These are phyloP conservation scores for Amanita subjunquillea DNA, from an alignment of 768 basidiomycete genomes.

Conservation along the genomic window DNA sequence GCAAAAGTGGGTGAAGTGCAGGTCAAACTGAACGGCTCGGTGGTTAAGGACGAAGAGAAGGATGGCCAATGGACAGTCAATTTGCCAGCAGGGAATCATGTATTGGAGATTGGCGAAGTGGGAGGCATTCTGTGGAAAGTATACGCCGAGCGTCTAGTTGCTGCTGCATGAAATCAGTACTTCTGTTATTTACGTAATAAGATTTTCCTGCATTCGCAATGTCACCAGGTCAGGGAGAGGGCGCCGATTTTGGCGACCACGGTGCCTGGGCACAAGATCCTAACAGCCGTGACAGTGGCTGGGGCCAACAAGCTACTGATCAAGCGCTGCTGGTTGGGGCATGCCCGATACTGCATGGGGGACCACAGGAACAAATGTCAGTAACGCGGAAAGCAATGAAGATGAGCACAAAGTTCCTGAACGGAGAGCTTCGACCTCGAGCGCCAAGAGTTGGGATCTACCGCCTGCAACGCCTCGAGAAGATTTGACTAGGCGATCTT, in stretches of 20 bases:
- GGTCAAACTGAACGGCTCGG: conserved; percentile 51
- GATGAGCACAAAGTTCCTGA: neutral
- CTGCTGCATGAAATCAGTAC: conserved; percentile 1
- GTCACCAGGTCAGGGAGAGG: neutral
- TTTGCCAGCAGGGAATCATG: conserved; percentile 45
- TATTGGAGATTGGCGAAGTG: conserved; percentile 66
- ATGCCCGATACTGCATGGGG: neutral
- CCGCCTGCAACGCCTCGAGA: neutral
- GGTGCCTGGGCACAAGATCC: neutral
- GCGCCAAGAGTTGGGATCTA: neutral
- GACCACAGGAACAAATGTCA: neutral
- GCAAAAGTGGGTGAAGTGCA: conserved; percentile 47
- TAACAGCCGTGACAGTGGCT: neutral
- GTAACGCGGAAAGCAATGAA: no score
- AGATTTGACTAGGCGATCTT: neutral
- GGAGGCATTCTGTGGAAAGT: conserved; percentile 65
- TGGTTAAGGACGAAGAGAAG: conserved; percentile 32
- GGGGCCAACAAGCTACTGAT: neutral
- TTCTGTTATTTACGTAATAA: conserved; percentile 2
- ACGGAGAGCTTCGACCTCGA: neutral
- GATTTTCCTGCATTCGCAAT: neutral
- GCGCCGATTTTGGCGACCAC: neutral
- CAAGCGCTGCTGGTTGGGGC: neutral
- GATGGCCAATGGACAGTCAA: conserved; percentile 54
- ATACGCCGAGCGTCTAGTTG: conserved; percentile 40